These are phyloP conservation scores for Clohesyomyces aquaticus DNA, from an alignment of 495 filamentous ascomycete species.

Conservation along the genomic window DNA sequence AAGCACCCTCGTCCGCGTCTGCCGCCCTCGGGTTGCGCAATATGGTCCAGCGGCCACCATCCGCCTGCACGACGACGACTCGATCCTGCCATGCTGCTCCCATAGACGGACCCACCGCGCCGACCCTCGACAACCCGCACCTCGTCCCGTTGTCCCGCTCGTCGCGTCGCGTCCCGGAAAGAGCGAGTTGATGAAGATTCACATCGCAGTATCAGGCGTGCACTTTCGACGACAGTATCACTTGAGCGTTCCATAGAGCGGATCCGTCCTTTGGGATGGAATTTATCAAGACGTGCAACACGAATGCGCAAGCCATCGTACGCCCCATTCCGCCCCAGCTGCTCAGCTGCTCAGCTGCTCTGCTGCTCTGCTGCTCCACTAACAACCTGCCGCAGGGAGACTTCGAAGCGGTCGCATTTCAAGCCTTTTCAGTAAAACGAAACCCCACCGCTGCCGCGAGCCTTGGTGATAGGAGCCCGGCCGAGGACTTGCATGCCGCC, in stretches of 20 bases:
- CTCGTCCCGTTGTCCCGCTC: constrained; percentile 5
- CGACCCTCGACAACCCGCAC: not conserved
- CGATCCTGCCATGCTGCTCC: constrained; percentile 27
- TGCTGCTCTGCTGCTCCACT: not conserved
- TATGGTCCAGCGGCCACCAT: constrained; percentile 17
- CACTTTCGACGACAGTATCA: constrained; percentile 42
- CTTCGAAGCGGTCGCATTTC: constrained; percentile 41
- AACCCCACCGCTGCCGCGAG: constrained; percentile 3
- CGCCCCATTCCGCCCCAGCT: not conserved
- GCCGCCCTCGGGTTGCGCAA: constrained; percentile 28
- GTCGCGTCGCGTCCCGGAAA: constrained; percentile 17
- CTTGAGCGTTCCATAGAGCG: constrained; percentile 44
- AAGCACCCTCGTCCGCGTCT: constrained; percentile 7
- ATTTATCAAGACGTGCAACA: constrained; percentile 46
- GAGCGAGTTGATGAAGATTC: constrained; percentile 41
- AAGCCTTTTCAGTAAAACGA: constrained; percentile 38
- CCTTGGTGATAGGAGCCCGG: not conserved
- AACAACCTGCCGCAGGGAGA: constrained; percentile 31
- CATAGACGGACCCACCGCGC: not conserved
- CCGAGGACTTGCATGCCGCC: constrained; percentile 29
- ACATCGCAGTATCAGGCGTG: constrained; percentile 34
- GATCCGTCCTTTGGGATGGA: constrained; percentile 41
- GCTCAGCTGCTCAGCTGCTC: not conserved
- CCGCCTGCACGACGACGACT: constrained; percentile 1
- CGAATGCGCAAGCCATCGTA: constrained; percentile 45